A percentile compares a stretch with the other conserved stretches of the same genome.
Conservation (phyloP, 2,329 filamentous ascomycete genomes). For the Keithomyces neogunnii region DNA sequence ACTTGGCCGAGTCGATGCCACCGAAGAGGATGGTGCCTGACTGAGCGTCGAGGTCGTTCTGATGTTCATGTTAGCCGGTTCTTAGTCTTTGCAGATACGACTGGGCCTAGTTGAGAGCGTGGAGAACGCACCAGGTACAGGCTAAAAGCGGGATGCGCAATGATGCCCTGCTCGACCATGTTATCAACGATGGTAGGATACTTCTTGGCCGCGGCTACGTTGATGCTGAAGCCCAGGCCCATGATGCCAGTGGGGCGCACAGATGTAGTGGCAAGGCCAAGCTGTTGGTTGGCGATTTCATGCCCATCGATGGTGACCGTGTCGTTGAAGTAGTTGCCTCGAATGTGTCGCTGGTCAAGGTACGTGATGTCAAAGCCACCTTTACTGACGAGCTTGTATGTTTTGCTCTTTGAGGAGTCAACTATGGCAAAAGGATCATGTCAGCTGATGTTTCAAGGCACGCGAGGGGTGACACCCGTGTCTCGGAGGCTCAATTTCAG, state of each 20-base stretch:
- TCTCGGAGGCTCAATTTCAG: not conserved
- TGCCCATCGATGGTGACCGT: constrained; percentile 41
- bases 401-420: constrained; percentile 36
- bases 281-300: constrained; percentile 41
- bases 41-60: constrained; percentile 53
- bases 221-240: constrained; percentile 48
- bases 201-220: constrained; percentile 32
- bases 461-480: not conserved
- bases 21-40: constrained; percentile 70
- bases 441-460: no score
- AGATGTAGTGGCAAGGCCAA: constrained; percentile 43
- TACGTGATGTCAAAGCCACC: constrained; percentile 52
- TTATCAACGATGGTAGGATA: constrained; percentile 56
- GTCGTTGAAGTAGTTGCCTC: constrained; percentile 51
- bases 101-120: not conserved
- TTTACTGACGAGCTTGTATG: constrained; percentile 33
- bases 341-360: constrained; percentile 45
- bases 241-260: constrained; percentile 47
- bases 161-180: constrained; percentile 53
- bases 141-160: constrained; percentile 58
- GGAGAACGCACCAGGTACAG: constrained; percentile 44
- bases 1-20: constrained; percentile 69
- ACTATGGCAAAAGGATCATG: constrained; percentile 12
- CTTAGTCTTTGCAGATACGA: not conserved
- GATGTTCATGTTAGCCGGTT: no score